Base-by-base conservation (phyloP, 805 yeast species). In the Metschnikowia dekortorum region DNA sequence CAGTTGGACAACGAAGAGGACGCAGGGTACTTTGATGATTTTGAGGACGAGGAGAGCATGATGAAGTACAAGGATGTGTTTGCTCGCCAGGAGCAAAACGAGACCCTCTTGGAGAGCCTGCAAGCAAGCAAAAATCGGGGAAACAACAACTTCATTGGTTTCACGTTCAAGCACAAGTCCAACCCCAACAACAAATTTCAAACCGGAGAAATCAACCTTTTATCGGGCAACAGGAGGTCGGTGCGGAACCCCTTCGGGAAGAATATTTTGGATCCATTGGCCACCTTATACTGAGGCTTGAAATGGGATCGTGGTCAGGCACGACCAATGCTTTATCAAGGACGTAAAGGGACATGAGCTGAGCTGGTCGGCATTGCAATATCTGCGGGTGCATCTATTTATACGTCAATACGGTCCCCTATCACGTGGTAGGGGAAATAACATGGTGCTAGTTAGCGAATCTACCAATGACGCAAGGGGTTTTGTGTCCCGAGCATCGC, bases 21-120 rank as follows among this genome's bases (percentile, higher is more conserved):
- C 70, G 98, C 98, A 0, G 99, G 99, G 1, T 94, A 94, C 70
- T 94, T 94, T 65, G 99, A 94, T 70, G 99, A 94, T 68, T 94
- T 94, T 67, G 89, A 89, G 52, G 94, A 90, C 67, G 98, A 92
- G 66, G 90, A 87, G 43, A 96, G 92, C 66, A 90, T 94, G 98
- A 94, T 92, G 54, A 91, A 94, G 67, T 94, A 94, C 72, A 92
- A 94, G 61, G 99, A 94, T 62, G 99, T 94, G 11, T 84, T 94
- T 75, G 95, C 92, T 55, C 87, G 96, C 70, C 89, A 89, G 61
- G 88, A 81, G 30, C 88, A 87, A 55, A 85, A 88, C 61, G 97
- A 91, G 65, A 83, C 78, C 54, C 69, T 91, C 63, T 86, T 94
- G 33, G 91, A 85, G 46, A 36, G 10, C 32, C 31, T 42, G 33